These are phyloP conservation scores for Quercus tomentella DNA, from an alignment of 331 rosid genomes.

Conservation along the genomic window DNA sequence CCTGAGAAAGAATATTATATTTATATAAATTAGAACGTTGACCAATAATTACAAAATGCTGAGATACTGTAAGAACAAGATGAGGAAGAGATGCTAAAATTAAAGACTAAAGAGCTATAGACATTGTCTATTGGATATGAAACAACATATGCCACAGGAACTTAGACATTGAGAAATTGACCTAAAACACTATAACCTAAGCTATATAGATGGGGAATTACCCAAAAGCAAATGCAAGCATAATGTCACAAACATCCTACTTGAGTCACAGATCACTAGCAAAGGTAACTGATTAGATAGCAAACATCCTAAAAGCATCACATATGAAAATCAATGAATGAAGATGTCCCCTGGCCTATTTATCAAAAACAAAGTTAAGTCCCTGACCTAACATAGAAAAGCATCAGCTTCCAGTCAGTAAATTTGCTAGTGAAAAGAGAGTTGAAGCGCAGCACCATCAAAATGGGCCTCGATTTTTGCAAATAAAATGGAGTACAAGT, in stretches of 20 bases:
- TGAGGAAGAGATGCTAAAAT: background rate
- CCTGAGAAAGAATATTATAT: conserved; percentile 36
- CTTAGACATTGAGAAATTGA: background rate
- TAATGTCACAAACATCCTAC: background rate
- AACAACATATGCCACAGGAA: background rate
- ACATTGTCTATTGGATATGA: background rate
- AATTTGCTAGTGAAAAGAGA: background rate
- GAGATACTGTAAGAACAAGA: background rate
- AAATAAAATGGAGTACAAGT: background rate
- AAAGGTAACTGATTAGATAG: background rate
- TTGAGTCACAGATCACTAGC: background rate
- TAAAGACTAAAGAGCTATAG: background rate
- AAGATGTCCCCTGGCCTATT: background rate
- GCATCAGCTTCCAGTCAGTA: background rate
- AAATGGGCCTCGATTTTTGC: background rate
- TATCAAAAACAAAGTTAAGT: too few species aligned
- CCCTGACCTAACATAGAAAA: background rate
- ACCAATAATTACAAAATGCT: conserved; percentile 4
- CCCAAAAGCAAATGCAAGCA: background rate
- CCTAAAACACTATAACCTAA: background rate
- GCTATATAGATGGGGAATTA: background rate
- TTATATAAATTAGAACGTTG: background rate
- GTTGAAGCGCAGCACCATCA: background rate
- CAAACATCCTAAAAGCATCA: background rate
- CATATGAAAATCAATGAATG: background rate